Percentiles rank a stretch among this genome's conserved stretches.
Conservation (phyloP, 495 filamentous ascomycete genomes). For the Aspergillus steynii region DNA sequence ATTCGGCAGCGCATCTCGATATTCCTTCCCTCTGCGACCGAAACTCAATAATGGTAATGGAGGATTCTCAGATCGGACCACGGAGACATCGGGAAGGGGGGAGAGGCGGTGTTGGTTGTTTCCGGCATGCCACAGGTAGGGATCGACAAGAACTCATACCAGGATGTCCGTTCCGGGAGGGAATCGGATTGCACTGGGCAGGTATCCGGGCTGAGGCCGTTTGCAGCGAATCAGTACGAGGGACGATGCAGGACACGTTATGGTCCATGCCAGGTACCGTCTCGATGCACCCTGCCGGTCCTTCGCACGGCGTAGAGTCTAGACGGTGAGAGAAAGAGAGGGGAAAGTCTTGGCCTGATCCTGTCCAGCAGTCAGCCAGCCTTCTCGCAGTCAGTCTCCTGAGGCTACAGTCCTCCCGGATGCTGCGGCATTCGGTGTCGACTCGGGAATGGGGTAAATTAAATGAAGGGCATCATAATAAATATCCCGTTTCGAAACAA, state of each 20-base stretch:
- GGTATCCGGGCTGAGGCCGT: slow-evolving; percentile 13
- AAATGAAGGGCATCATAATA: background rate
- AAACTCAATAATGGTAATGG: slow-evolving; percentile 12
- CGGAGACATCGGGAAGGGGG: slow-evolving; percentile 31
- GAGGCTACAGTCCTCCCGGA: too few species aligned
- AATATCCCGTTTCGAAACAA: background rate
- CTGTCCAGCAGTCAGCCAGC: too few species aligned
- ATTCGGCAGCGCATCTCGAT: background rate
- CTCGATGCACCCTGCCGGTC: background rate
- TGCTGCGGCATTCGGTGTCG: too few species aligned
- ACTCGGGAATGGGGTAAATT: background rate
- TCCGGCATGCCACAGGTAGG: slow-evolving; percentile 34
- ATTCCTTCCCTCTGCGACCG: background rate
- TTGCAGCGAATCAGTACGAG: slow-evolving; percentile 22
- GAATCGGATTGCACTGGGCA: too few species aligned
- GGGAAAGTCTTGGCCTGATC: too few species aligned
- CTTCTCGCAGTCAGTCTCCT: too few species aligned
- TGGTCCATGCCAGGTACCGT: slow-evolving; percentile 11
- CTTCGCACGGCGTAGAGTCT: too few species aligned
- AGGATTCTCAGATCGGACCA: slow-evolving; percentile 14
- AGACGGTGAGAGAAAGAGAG: too few species aligned
- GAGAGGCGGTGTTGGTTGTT: slow-evolving; percentile 37
- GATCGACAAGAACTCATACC: slow-evolving; percentile 22
- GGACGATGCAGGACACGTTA: slow-evolving; percentile 6
- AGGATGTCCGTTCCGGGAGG: slow-evolving; percentile 7